Conservation (phyloP, 1,139 yeast genomes). For the Hyphopichia khmerensis region DNA sequence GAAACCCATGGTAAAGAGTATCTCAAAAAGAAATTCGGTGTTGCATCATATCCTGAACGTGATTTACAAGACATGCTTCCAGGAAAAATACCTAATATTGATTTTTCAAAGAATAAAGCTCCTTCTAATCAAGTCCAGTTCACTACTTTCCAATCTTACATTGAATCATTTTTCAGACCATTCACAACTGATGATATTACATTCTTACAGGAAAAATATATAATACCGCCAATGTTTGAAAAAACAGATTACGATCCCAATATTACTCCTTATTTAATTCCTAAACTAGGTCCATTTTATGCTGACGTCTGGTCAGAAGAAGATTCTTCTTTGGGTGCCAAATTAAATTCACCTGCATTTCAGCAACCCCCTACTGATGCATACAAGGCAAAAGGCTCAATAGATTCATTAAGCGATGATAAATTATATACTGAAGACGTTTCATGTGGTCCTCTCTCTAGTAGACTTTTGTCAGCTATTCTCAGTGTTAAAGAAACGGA, state of each 20-base stretch:
- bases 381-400: conserved; percentile 61
- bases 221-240: conserved; percentile 55
- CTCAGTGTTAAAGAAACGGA: conserved; percentile 49
- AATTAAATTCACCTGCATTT: conserved; percentile 37
- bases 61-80: conserved; percentile 79
- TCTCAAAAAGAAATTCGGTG: conserved; percentile 76
- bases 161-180: conserved; percentile 81
- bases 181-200: conserved; percentile 79
- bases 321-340: conserved; percentile 51
- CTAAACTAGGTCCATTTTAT: conserved; percentile 81
- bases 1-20: conserved; percentile 69
- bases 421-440: conserved; percentile 68
- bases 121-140: conserved; percentile 93
- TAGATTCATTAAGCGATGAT: conserved; percentile 61
- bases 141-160: conserved; percentile 78
- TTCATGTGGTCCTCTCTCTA: conserved; percentile 90
- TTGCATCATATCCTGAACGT: conserved; percentile 80
- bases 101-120: conserved; percentile 74
- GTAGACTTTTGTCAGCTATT: conserved; percentile 81
- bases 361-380: conserved; percentile 42
- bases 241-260: conserved; percentile 58
- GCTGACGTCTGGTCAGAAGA: conserved; percentile 86
- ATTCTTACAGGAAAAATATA: conserved; percentile 60
- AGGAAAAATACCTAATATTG: conserved; percentile 83
- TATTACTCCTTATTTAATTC: conserved; percentile 69